Evolutionary conservation across 2,329 filamentous ascomycete species (phyloP).

Genomic region (Cytospora paraplurivora): DNA sequence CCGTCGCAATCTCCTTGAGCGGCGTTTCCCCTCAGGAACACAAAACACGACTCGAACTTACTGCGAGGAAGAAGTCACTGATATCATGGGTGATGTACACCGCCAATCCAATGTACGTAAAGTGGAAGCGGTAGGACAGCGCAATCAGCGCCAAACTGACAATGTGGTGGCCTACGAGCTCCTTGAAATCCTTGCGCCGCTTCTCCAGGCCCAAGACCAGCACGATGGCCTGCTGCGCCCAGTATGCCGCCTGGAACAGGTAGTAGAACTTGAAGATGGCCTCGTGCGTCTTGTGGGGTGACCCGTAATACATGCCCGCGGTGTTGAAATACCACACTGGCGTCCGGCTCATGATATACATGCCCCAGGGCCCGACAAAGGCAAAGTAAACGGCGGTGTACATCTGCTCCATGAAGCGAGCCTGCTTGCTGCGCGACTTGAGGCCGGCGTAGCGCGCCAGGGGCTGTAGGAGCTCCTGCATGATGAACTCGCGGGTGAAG

Average conservation of each 20-base stretch:
- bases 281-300: conserved; percentile 81
- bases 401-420: conserved; percentile 92
- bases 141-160: conserved; percentile 83
- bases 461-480: conserved; percentile 85
- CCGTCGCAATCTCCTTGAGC: background rate
- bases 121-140: conserved; percentile 92
- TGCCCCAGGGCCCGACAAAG: conserved; percentile 76
- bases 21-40: background rate
- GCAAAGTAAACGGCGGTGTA: conserved; percentile 93
- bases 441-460: conserved; percentile 72
- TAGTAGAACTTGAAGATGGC: conserved; percentile 93
- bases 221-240: conserved; percentile 92
- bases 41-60: conserved; percentile 48
- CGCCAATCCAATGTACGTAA: conserved; percentile 90
- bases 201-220: conserved; percentile 86
- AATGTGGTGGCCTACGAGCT: conserved; percentile 88
- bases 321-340: conserved; percentile 97
- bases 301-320: conserved; percentile 83
- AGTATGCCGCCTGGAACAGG: conserved; percentile 90
- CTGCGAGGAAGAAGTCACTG: conserved; percentile 91
- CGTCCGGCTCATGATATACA: conserved; percentile 90
- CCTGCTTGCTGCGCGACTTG: conserved; percentile 73
- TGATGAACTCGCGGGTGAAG: conserved; percentile 93
- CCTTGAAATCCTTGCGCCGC: conserved; percentile 91
- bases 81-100: conserved; percentile 96